These are phyloP conservation scores for Coniosporium tulheliwenetii DNA, from an alignment of 2,329 filamentous ascomycete genomes.

Conservation along the genomic window DNA sequence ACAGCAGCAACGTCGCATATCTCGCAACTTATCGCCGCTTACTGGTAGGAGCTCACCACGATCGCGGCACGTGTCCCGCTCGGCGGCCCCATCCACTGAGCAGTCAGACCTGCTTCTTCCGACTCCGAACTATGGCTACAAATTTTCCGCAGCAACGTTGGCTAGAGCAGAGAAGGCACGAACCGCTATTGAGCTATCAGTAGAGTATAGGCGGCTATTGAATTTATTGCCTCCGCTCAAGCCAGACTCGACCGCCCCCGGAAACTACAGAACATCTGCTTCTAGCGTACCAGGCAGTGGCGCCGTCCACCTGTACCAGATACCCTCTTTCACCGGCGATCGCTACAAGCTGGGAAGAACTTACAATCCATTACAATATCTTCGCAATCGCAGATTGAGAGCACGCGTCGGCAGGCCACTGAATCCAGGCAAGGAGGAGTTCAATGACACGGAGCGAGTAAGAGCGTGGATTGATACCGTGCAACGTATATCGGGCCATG, in stretches of 20 bases:
- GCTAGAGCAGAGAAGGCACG: constrained; percentile 73
- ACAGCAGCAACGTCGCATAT: constrained; percentile 53
- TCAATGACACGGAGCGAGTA: constrained; percentile 57
- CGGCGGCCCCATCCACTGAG: no score
- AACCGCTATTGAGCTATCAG: constrained; percentile 69
- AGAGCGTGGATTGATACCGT: constrained; percentile 64
- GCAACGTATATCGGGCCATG: constrained; percentile 26
- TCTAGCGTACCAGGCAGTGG: constrained; percentile 25
- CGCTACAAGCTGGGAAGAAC: constrained; percentile 42
- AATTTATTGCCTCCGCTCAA: constrained; percentile 62
- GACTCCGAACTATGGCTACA: constrained; percentile 27
- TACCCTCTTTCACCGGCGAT: constrained; percentile 19
- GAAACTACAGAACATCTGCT: constrained; percentile 22
- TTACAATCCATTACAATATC: constrained; percentile 87
- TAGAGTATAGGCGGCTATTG: constrained; percentile 71
- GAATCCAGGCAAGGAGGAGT: constrained; percentile 60
- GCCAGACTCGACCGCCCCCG: constrained; percentile 22
- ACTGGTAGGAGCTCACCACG: constrained; percentile 14
- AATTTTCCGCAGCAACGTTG: constrained; percentile 66
- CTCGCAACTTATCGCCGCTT: constrained; percentile 45
- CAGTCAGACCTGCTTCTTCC: no score
- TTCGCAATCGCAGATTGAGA: constrained; percentile 77
- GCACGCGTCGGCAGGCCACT: constrained; percentile 62
- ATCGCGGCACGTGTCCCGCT: no score
- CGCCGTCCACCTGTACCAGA: constrained; percentile 21